Base-by-base conservation (phyloP, 345 rosid species). In the Citrus hindsii region DNA sequence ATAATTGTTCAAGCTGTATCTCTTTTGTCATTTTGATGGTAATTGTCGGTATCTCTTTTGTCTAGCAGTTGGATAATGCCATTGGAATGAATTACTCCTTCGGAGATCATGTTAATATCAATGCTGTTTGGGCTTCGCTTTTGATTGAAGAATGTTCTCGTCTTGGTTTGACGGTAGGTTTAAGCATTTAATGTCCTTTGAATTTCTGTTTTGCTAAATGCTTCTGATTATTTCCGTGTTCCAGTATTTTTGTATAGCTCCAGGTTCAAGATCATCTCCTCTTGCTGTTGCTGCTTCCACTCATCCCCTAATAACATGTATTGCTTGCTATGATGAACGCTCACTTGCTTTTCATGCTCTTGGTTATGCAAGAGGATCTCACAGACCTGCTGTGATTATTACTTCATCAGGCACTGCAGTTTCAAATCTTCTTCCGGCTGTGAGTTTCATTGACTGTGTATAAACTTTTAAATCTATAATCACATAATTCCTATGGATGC, bases 341-440 rank as follows among this genome's bases (percentile, higher is more conserved):
- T 92, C 98, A 63, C 93, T 95, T 77, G 97, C 99, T 16, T 95
- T 90, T 89, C 98, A 93, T 76, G 99, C 97, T 77, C 85, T 93
- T 78, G 99, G 99, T 67, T 93, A 91, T 86, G 92, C 94, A 76
- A 91, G 89, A 88, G 99, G 97, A 65, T 88, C 97, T 80, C 86
- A 81, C 30, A 90, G 83, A 82, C 97, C 95, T 1, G 98, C 99
- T 10, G 92, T 92, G 53, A 79, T 95, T 79, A 89, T 95, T 85
- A 95, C 98, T 56, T 86, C 99, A 40, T 95, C 99, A 69, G 99
- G 99, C 85, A 95, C 99, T 67, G 99, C 99, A 40, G 97, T 93
- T 76, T 95, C 99, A 77, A 95, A 95, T 87, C 99, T 95, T 87
- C 87, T 92, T 84, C 99, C 99, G 70, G 98, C 99, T 84, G 99